Percentiles rank a stretch among this genome's conserved stretches.
These are phyloP conservation scores for Pleurotus citrinopileatus DNA, from an alignment of 768 basidiomycete genomes.

Conservation along the genomic window DNA sequence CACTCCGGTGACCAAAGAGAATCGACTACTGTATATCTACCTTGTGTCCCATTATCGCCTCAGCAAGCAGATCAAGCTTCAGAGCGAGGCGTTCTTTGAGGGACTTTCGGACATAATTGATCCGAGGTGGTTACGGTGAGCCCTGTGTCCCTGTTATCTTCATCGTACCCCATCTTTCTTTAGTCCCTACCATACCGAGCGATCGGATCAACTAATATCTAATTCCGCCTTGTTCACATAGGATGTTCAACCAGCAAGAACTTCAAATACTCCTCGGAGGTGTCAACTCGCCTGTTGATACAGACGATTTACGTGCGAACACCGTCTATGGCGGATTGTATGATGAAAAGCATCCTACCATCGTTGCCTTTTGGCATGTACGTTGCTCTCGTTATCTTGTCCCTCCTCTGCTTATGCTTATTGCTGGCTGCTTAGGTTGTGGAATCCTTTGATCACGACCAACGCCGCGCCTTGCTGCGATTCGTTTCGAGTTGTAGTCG, in stretches of 20 bases:
- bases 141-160: conserved; percentile 2
- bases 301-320: conserved; percentile 75
- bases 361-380: conserved; percentile 83
- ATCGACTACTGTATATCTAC: conserved; percentile 86
- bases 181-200: too few species aligned
- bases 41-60: conserved; percentile 86
- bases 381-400: conserved; percentile 15
- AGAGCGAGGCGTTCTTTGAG: conserved; percentile 86
- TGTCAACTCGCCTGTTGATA: conserved; percentile 78
- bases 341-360: conserved; percentile 66
- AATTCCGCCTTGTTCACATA: conserved; percentile 24
- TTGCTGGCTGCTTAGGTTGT: conserved; percentile 59
- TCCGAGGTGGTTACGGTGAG: conserved; percentile 78
- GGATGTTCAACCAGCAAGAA: conserved; percentile 98
- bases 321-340: conserved; percentile 85
- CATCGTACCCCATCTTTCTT: too few species aligned
- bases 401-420: neutral
- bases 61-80: conserved; percentile 82
- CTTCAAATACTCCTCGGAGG: conserved; percentile 90
- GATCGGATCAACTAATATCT: too few species aligned
- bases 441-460: conserved; percentile 73
- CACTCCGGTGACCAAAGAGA: conserved; percentile 83
- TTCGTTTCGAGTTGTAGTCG: conserved; percentile 94
- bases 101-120: conserved; percentile 93
- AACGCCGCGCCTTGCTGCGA: conserved; percentile 72